phyloP scores from a whole-genome alignment of 331 rosid genomes.

The Cydonia oblonga region DNA sequence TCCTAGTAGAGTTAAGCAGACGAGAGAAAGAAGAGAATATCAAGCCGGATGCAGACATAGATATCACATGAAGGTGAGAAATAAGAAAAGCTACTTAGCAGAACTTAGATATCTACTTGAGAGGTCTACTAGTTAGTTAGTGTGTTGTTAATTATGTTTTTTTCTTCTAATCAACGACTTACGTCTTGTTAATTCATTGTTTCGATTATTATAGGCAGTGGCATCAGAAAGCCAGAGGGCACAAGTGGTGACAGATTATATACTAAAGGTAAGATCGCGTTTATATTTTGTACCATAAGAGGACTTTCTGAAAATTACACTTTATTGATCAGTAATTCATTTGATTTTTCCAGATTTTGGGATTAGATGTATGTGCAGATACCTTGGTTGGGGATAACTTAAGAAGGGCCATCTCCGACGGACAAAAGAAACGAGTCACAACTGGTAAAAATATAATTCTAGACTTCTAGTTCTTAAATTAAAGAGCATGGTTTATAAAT shows the following conservation, averaged over 20 bases:
- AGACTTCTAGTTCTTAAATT: not conserved
- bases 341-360: constrained; percentile 15
- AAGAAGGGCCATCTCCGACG: constrained; percentile 57
- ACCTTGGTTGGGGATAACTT: constrained; percentile 53
- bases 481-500: not conserved
- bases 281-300: no score
- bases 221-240: constrained; percentile 53
- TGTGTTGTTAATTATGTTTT: not conserved
- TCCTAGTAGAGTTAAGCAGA: constrained; percentile 41
- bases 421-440: constrained; percentile 66
- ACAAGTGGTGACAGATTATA: constrained; percentile 42
- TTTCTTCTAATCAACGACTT: not conserved
- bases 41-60: constrained; percentile 45
- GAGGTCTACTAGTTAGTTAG: not conserved
- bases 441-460: constrained; percentile 31
- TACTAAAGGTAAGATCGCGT: constrained; percentile 38
- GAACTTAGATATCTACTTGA: not conserved
- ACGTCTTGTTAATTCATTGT: not conserved
- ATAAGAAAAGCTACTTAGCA: not conserved
- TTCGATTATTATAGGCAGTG: constrained; percentile 22
- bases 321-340: not conserved
- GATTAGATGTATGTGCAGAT: constrained; percentile 53
- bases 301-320: not conserved
- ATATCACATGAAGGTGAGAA: constrained; percentile 16
- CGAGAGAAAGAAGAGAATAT: constrained; percentile 43